Evolutionary conservation across 495 filamentous ascomycete genomes (phyloP).

Genomic region (Haplographium delicatum): DNA sequence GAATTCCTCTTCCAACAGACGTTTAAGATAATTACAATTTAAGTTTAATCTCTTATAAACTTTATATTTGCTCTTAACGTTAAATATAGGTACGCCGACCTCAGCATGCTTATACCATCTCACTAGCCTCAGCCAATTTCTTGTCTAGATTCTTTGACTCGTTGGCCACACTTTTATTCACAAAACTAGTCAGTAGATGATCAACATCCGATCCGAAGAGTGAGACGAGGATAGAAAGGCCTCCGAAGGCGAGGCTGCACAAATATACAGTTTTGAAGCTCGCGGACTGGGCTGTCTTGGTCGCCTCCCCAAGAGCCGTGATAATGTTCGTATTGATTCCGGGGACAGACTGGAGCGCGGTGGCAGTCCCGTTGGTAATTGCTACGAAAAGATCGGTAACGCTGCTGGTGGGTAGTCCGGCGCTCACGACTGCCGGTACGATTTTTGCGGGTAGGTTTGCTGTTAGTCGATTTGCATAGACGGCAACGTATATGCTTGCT

Average conservation of each 20-base stretch:
- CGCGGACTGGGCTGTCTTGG: slow-evolving; percentile 21
- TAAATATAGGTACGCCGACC: too few species aligned
- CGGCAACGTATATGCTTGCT: slow-evolving; percentile 31
- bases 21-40: too few species aligned
- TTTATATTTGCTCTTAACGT: too few species aligned
- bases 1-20: too few species aligned
- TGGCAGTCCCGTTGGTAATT: slow-evolving; percentile 20
- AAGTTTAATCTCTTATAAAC: too few species aligned
- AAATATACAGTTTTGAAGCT: slow-evolving; percentile 12
- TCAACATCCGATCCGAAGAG: slow-evolving; percentile 11
- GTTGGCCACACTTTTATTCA: too few species aligned
- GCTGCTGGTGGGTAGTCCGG: slow-evolving; percentile 34
- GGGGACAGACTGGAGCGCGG: slow-evolving; percentile 30
- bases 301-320: slow-evolving; percentile 28
- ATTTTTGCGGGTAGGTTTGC: slow-evolving; percentile 30
- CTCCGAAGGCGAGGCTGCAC: slow-evolving; percentile 12
- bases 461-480: slow-evolving; percentile 35
- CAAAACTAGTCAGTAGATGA: slow-evolving; percentile 10
- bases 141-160: too few species aligned
- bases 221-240: slow-evolving; percentile 4
- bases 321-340: slow-evolving; percentile 34
- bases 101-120: too few species aligned
- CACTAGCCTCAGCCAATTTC: too few species aligned
- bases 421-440: slow-evolving; percentile 28
- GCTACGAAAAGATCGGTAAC: slow-evolving; percentile 32